Evolutionary conservation across 2,329 filamentous ascomycete genomes (phyloP).

Genomic region (Amphichorda felina): DNA sequence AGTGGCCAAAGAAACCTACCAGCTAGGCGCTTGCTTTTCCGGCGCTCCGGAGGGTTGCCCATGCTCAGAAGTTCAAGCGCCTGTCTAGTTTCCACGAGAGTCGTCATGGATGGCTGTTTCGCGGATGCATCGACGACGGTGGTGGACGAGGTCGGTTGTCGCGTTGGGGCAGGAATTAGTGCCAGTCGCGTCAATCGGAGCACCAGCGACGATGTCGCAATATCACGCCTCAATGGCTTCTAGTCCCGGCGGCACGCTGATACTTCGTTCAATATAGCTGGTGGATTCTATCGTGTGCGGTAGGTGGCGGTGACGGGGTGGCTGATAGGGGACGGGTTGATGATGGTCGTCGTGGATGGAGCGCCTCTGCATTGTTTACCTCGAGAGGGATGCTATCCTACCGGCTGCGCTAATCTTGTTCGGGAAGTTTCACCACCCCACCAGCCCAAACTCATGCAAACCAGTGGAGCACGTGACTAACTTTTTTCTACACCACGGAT

Average conservation of each 20-base stretch:
- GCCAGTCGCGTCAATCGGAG: no score
- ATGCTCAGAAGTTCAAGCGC: conserved; percentile 58
- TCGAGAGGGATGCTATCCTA: neutral
- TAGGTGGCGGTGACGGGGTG: neutral
- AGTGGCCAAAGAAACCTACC: conserved; percentile 44
- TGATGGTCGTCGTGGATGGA: neutral
- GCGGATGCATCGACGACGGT: conserved; percentile 10
- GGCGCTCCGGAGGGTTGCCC: conserved; percentile 50
- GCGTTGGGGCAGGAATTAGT: conserved; percentile 1
- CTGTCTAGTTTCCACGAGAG: conserved; percentile 50
- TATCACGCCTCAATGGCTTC: no score
- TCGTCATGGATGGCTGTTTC: conserved; percentile 54
- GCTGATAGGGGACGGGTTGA: no score
- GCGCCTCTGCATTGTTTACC: conserved; percentile 2
- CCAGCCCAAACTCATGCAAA: no score
- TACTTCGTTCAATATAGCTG: neutral
- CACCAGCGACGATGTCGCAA: no score
- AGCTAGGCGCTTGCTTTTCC: conserved; percentile 53
- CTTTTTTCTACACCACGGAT: no score
- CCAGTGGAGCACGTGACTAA: no score
- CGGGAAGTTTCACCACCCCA: neutral
- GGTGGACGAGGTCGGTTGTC: conserved; percentile 6
- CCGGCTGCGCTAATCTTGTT: neutral
- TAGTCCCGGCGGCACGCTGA: no score
- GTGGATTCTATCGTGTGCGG: neutral